Evolutionary conservation across 495 filamentous ascomycete genomes (phyloP).

Genomic region (Neurospora pannonica): DNA sequence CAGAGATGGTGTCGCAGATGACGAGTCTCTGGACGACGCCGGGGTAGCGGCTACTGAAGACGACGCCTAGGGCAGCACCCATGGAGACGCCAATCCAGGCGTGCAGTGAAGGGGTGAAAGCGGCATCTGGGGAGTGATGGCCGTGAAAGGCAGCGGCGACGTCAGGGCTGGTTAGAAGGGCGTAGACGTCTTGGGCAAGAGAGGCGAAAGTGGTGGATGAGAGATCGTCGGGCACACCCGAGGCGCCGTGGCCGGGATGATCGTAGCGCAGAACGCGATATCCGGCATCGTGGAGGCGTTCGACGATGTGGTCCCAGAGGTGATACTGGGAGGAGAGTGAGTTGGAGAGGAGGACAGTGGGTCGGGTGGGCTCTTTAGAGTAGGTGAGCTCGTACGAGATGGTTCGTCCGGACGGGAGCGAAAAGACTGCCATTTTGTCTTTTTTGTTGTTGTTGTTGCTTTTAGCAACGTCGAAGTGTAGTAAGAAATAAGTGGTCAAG

Average conservation of each 20-base stretch:
- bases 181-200: slow-evolving; percentile 21
- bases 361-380: slow-evolving; percentile 2
- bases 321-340: slow-evolving; percentile 12
- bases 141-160: slow-evolving; percentile 3
- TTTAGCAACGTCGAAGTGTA: background rate
- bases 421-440: background rate
- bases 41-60: slow-evolving; percentile 20
- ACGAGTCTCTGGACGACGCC: slow-evolving; percentile 15
- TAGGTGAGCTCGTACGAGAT: slow-evolving; percentile 8
- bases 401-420: slow-evolving; percentile 8
- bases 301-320: slow-evolving; percentile 21
- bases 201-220: slow-evolving; percentile 19
- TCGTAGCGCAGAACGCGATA: slow-evolving; percentile 25
- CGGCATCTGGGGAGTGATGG: background rate
- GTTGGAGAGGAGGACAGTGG: slow-evolving; percentile 20
- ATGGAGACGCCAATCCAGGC: slow-evolving; percentile 27
- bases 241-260: slow-evolving; percentile 25
- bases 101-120: slow-evolving; percentile 8
- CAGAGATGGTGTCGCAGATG: slow-evolving; percentile 18
- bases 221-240: slow-evolving; percentile 14
- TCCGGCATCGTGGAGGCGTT: slow-evolving; percentile 12
- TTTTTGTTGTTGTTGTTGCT: background rate
- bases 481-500: background rate
- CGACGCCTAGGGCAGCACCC: slow-evolving; percentile 22
- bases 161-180: slow-evolving; percentile 13